These are phyloP conservation scores for Podospora sp. DNA, from an alignment of 495 filamentous ascomycete species.

Conservation along the genomic window DNA sequence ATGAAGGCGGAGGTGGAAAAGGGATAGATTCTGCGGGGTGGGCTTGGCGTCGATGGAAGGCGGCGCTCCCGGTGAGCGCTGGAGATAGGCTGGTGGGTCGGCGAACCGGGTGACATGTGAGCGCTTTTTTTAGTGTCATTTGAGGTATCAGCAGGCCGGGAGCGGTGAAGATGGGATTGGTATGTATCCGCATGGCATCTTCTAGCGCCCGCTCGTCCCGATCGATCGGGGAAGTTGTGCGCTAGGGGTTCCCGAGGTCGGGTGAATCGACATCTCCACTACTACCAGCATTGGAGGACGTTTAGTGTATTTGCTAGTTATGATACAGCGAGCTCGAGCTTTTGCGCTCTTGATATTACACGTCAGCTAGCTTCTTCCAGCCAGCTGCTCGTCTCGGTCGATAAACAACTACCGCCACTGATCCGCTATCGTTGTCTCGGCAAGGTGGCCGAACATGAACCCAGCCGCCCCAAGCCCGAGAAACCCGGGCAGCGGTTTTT, in stretches of 20 bases:
- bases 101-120: no score
- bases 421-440: background rate
- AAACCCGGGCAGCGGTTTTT: constrained; percentile 22
- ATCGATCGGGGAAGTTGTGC: background rate
- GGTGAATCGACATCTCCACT: background rate
- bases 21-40: no score
- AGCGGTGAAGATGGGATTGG: background rate
- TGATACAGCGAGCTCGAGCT: background rate
- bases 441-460: constrained; percentile 29
- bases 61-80: no score
- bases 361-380: background rate
- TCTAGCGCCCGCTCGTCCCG: background rate
- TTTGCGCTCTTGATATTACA: background rate
- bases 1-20: no score
- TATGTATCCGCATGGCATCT: background rate
- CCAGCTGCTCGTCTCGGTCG: background rate
- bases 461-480: constrained; percentile 42
- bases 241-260: background rate
- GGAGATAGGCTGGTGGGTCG: no score
- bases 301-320: background rate
- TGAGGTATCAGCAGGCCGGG: no score
- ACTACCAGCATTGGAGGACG: background rate
- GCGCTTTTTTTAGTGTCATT: no score
- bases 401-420: background rate
- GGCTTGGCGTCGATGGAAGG: no score